These are phyloP conservation scores for Fusarium goolgardi DNA, from an alignment of 2,329 filamentous ascomycete species.

Conservation along the genomic window DNA sequence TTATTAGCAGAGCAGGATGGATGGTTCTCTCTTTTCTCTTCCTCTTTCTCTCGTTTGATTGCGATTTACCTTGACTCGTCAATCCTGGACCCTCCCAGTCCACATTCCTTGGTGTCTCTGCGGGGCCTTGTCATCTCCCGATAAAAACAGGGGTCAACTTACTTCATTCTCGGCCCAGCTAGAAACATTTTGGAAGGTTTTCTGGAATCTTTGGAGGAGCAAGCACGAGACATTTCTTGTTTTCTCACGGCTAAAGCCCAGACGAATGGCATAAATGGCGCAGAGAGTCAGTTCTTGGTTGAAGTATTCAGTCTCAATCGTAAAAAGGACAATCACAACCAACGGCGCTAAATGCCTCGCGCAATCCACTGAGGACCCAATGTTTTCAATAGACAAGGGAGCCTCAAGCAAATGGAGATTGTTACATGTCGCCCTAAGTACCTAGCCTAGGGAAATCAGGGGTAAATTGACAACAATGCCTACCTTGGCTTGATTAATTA, in stretches of 20 bases:
- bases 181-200: slow-evolving; percentile 15
- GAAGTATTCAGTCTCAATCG: background rate
- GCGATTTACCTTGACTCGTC: slow-evolving; percentile 28
- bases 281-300: background rate
- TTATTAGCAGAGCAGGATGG: background rate
- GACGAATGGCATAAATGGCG: slow-evolving; percentile 14
- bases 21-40: slow-evolving; percentile 11
- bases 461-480: slow-evolving; percentile 30
- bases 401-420: slow-evolving; percentile 11
- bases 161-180: slow-evolving; percentile 6
- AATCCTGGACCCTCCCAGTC: slow-evolving; percentile 21
- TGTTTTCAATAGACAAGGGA: slow-evolving; percentile 40
- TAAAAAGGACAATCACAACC: background rate
- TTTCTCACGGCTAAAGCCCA: background rate
- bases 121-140: slow-evolving; percentile 25
- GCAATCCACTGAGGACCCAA: slow-evolving; percentile 33
- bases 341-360: slow-evolving; percentile 29
- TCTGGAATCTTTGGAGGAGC: background rate
- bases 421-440: slow-evolving; percentile 10
- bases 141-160: slow-evolving; percentile 6
- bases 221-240: background rate
- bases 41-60: slow-evolving; percentile 11
- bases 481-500: slow-evolving; percentile 6
- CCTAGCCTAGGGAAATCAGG: slow-evolving; percentile 26
- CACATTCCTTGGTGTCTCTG: slow-evolving; percentile 16